phyloP scores from a whole-genome alignment of 1,284 basidiomycete species.

The Heliocybe sulcata region DNA sequence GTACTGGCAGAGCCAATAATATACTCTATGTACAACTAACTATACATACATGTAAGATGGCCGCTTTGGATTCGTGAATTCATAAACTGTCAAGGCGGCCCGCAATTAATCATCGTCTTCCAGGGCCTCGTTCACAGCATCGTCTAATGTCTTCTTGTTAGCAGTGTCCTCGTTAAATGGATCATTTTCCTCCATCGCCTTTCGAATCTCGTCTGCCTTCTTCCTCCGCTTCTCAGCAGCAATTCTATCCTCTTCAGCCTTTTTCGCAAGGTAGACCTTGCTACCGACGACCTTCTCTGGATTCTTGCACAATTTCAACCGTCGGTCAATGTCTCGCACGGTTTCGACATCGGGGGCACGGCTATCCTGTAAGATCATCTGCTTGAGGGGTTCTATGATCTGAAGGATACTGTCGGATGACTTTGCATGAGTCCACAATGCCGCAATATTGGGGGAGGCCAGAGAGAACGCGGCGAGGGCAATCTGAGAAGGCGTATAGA shows the following conservation, averaged over 20 bases:
- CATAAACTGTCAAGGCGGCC: not conserved
- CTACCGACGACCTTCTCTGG: slow-evolving; percentile 89
- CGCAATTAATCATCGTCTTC: slow-evolving; percentile 34
- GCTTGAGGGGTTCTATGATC: slow-evolving; percentile 47
- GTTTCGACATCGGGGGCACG: slow-evolving; percentile 68
- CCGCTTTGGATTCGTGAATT: not conserved
- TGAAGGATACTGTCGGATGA: slow-evolving; percentile 21
- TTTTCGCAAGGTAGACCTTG: slow-evolving; percentile 65
- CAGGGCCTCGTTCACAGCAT: slow-evolving; percentile 42
- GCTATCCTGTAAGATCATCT: slow-evolving; percentile 51
- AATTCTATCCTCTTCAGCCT: slow-evolving; percentile 55
- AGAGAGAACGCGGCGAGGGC: slow-evolving; percentile 80
- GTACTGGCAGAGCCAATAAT: not conserved
- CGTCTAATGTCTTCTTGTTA: slow-evolving; percentile 20
- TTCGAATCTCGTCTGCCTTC: slow-evolving; percentile 52
- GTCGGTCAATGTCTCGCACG: slow-evolving; percentile 81
- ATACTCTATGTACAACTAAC: no score
- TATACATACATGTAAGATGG: not conserved
- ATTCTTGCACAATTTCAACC: slow-evolving; percentile 83
- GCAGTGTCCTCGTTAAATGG: slow-evolving; percentile 56
- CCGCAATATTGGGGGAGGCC: slow-evolving; percentile 52
- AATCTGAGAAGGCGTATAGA: slow-evolving; percentile 92
- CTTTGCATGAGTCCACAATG: slow-evolving; percentile 59
- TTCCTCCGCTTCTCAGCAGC: slow-evolving; percentile 57
- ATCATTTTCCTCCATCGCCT: slow-evolving; percentile 46